Conservation (phyloP, 345 rosid species). For the Brassica juncea region DNA sequence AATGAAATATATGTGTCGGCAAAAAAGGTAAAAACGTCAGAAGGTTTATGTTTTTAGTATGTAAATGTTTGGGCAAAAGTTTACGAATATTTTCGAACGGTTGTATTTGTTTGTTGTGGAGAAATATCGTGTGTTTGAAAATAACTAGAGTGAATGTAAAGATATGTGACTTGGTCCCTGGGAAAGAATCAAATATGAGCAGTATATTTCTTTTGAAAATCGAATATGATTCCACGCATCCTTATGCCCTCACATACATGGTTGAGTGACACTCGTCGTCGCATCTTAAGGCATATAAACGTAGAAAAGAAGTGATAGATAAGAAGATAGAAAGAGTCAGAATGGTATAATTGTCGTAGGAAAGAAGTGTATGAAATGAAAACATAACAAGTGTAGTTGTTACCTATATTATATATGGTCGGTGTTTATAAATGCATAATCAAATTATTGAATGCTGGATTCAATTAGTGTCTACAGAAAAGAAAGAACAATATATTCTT, state of each 20-base stretch:
- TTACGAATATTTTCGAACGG: not conserved
- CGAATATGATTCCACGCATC: conserved; percentile 23
- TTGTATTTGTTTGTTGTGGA: not conserved
- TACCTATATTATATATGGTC: not conserved
- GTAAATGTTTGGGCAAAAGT: not conserved
- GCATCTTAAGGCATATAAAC: not conserved
- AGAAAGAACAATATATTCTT: not conserved
- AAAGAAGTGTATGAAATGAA: not conserved
- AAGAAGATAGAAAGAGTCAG: not conserved
- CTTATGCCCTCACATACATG: conserved; percentile 3
- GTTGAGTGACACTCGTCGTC: not conserved
- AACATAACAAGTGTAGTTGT: not conserved
- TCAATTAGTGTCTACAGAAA: not conserved
- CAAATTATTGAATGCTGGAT: not conserved
- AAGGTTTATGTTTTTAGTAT: not conserved
- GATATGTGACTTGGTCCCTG: not conserved
- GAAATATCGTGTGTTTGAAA: not conserved
- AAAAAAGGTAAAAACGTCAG: not conserved
- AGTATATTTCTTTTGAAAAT: not conserved
- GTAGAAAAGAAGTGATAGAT: not conserved
- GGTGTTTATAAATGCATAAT: not conserved
- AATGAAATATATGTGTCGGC: not conserved
- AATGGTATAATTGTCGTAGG: not conserved
- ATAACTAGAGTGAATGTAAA: not conserved
- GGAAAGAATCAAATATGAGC: not conserved